Conservation (phyloP, 2,329 filamentous ascomycete species). For the Ceratocystis ficicola region DNA sequence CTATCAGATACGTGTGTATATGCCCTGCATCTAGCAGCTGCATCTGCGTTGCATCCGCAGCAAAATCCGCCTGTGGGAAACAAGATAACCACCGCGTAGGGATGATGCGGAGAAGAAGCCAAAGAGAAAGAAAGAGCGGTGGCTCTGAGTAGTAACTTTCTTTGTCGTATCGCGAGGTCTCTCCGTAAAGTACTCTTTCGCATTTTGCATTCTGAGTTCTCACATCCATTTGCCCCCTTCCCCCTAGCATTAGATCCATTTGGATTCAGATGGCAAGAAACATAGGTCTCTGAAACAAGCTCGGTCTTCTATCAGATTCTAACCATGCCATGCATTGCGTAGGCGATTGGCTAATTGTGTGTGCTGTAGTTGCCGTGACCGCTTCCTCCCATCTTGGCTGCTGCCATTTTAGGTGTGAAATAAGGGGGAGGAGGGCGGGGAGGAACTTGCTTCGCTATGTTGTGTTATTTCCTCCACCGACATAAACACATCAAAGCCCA, state of each 20-base stretch:
- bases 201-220: neutral
- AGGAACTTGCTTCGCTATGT: neutral
- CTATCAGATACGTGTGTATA: too few species aligned
- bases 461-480: neutral
- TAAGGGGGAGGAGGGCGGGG: constrained; percentile 12
- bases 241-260: neutral
- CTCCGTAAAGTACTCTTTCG: neutral
- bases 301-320: constrained; percentile 6
- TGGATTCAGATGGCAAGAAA: constrained; percentile 9
- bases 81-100: too few species aligned
- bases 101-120: too few species aligned
- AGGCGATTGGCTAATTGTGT: neutral
- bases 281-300: constrained; percentile 3
- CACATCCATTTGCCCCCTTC: neutral
- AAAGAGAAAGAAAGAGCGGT: neutral
- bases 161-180: neutral
- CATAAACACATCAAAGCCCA: constrained; percentile 2
- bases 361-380: neutral
- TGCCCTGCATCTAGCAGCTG: neutral
- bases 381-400: constrained; percentile 1
- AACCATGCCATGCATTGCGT: neutral
- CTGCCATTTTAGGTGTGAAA: constrained; percentile 14
- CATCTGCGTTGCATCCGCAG: neutral
- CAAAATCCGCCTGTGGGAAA: neutral
- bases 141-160: neutral